These are phyloP conservation scores for Hamamelis virginiana DNA, from an alignment of 164 flowering plant genomes.

Conservation along the genomic window DNA sequence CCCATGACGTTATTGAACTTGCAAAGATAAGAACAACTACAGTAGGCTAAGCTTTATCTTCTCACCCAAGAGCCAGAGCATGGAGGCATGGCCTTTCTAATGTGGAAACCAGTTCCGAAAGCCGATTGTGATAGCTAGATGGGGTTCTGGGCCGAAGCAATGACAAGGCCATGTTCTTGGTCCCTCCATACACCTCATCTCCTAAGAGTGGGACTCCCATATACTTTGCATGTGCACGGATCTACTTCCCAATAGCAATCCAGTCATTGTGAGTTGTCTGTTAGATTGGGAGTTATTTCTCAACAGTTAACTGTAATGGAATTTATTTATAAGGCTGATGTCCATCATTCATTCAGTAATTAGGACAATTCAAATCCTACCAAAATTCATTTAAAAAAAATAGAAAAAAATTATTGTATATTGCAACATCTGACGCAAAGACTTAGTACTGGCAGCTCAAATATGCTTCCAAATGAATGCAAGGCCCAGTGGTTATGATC, in stretches of 20 bases:
- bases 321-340: too few relatives aligned
- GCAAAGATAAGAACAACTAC: background rate
- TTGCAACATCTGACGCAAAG: too few relatives aligned
- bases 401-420: too few relatives aligned
- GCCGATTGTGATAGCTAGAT: slow-evolving; percentile 38
- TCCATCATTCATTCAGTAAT: too few relatives aligned
- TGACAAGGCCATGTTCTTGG: slow-evolving; percentile 74
- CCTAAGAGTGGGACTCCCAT: slow-evolving; percentile 85
- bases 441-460: too few relatives aligned
- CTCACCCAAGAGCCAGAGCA: slow-evolving; percentile 83
- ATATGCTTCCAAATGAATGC: too few relatives aligned
- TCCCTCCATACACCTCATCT: slow-evolving; percentile 95
- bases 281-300: background rate
- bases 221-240: slow-evolving; percentile 93
- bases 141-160: slow-evolving; percentile 57
- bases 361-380: too few relatives aligned
- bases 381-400: too few relatives aligned
- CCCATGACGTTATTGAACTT: background rate
- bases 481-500: too few relatives aligned
- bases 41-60: slow-evolving; percentile 4
- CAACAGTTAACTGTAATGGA: background rate
- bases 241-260: slow-evolving; percentile 36
- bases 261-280: background rate
- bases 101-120: slow-evolving; percentile 45
- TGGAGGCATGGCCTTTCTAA: slow-evolving; percentile 91